Percentiles rank a stretch among this genome's conserved stretches.
phyloP scores from a whole-genome alignment of 169 alveolate genomes.

The Miamiensis avidus region DNA sequence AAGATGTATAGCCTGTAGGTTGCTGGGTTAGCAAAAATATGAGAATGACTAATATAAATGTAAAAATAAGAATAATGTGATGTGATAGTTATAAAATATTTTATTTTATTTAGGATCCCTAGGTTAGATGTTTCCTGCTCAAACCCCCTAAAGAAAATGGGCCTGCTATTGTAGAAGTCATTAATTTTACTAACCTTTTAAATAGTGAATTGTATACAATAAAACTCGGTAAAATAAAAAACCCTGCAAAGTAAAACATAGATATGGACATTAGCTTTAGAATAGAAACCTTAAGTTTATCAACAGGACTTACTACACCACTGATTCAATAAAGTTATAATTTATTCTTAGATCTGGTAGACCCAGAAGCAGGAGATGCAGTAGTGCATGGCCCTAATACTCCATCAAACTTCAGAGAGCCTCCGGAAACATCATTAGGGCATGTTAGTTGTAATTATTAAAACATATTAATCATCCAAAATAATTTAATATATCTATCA shows the following conservation, averaged over 20 bases:
- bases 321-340: no score
- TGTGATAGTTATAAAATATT: neutral
- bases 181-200: no score
- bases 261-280: neutral
- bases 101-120: neutral
- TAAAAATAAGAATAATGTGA: no score
- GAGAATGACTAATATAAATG: neutral
- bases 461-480: neutral
- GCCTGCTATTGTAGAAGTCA: neutral
- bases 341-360: neutral
- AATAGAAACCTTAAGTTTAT: neutral
- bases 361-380: neutral
- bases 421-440: neutral
- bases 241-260: neutral
- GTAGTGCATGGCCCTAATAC: neutral
- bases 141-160: neutral
- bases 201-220: neutral
- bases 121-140: neutral
- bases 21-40: neutral
- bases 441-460: neutral
- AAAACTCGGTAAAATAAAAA: neutral
- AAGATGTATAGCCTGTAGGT: neutral
- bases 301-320: neutral
- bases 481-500: no score
- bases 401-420: neutral